Evolutionary conservation across 164 flowering plant species (phyloP).

Genomic region (Vitis amurensis): DNA sequence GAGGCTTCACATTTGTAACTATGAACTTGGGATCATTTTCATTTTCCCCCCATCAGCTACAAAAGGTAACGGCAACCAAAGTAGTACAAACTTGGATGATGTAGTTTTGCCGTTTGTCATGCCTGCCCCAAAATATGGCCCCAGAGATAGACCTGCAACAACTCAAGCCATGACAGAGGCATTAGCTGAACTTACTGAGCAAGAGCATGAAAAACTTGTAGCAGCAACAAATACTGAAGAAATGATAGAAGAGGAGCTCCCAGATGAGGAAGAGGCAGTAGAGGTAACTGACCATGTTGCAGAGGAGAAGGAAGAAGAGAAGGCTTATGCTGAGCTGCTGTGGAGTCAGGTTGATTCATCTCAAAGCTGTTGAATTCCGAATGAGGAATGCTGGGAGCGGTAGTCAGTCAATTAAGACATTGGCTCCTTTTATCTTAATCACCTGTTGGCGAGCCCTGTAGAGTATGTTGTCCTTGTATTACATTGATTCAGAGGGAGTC

Average conservation of each 20-base stretch:
- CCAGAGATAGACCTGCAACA: slow-evolving; percentile 72
- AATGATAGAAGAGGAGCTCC: slow-evolving; percentile 38
- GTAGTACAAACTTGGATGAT: slow-evolving; percentile 50
- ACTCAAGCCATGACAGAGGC: slow-evolving; percentile 72
- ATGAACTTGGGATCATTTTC: slow-evolving; percentile 83
- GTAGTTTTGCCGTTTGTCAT: slow-evolving; percentile 69
- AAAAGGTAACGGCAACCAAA: background rate
- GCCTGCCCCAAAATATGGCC: slow-evolving; percentile 76
- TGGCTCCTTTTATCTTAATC: too few species aligned
- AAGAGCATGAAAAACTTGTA: slow-evolving; percentile 23
- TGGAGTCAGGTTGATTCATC: slow-evolving; percentile 82
- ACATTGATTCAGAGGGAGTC: too few species aligned
- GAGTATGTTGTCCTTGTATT: too few species aligned
- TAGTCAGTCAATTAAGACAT: slow-evolving; percentile 29
- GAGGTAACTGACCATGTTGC: slow-evolving; percentile 29
- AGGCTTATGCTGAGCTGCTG: slow-evolving; percentile 68
- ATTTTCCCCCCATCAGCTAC: slow-evolving; percentile 57
- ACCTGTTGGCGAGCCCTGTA: too few species aligned
- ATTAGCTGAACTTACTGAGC: slow-evolving; percentile 34
- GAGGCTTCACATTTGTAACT: slow-evolving; percentile 74
- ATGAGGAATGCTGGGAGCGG: background rate
- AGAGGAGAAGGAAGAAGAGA: slow-evolving; percentile 66
- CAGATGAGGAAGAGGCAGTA: slow-evolving; percentile 58
- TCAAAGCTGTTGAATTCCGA: slow-evolving; percentile 23
- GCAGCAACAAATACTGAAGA: slow-evolving; percentile 26